Conservation (phyloP, 2,329 filamentous ascomycete genomes). For the Exophiala calicioides region DNA sequence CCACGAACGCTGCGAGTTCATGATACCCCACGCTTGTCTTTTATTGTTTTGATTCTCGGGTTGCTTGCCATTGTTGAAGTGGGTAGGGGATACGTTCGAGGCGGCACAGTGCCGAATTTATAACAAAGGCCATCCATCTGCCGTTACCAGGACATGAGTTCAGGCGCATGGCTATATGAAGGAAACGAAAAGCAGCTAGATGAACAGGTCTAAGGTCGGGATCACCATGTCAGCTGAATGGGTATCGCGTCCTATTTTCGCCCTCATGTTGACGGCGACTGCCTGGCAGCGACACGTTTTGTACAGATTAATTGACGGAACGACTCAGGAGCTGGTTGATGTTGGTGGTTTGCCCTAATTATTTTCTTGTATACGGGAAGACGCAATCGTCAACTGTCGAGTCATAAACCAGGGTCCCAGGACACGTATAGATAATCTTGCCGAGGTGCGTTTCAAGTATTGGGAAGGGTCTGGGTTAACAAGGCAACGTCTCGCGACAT, state of each 20-base stretch:
- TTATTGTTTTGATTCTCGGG: slow-evolving; percentile 6
- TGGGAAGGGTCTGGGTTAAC: too few relatives aligned
- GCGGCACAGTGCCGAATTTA: too few relatives aligned
- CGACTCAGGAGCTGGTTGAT: too few relatives aligned
- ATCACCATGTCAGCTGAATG: not conserved
- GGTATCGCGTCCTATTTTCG: too few relatives aligned
- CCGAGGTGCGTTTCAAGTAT: too few relatives aligned
- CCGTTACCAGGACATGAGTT: too few relatives aligned
- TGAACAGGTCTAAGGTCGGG: too few relatives aligned
- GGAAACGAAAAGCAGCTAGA: not conserved
- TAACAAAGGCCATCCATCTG: too few relatives aligned
- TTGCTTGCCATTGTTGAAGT: slow-evolving; percentile 2
- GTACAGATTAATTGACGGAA: not conserved
- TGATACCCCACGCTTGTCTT: slow-evolving; percentile 19
- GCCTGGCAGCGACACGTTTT: too few relatives aligned
- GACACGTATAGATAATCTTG: not conserved
- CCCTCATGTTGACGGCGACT: too few relatives aligned
- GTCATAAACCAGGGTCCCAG: not conserved
- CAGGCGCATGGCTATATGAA: slow-evolving; percentile 2
- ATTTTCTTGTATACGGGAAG: not conserved
- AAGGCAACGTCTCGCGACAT: too few relatives aligned
- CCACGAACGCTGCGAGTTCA: slow-evolving; percentile 11
- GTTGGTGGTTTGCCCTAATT: not conserved
- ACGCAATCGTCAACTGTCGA: not conserved
- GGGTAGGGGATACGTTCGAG: too few relatives aligned